A percentile compares a stretch with the other conserved stretches of the same genome.
Evolutionary conservation across 225 moss, liverwort and hornwort genomes (phyloP).

Genomic region (Polytrichum commune): DNA sequence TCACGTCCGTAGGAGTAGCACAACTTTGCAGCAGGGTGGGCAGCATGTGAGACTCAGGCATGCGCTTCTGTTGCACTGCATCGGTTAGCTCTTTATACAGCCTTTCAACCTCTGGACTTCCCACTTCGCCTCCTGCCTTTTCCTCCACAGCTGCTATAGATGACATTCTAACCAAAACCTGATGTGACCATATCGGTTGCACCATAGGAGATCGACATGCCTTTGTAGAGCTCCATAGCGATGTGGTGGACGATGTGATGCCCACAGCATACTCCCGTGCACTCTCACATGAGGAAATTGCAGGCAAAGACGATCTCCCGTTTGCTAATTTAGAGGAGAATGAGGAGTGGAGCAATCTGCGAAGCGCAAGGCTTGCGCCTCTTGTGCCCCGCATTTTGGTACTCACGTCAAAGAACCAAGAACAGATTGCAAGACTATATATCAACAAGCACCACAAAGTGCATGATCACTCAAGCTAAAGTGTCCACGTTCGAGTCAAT

Average conservation of each 20-base stretch:
- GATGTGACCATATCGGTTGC: conserved; percentile 6
- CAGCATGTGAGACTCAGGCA: conserved; percentile 62
- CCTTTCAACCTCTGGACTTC: conserved; percentile 68
- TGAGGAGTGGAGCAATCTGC: conserved; percentile 23
- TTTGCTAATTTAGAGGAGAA: conserved; percentile 9
- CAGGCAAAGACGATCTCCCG: conserved; percentile 14
- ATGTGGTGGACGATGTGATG: conserved; percentile 5
- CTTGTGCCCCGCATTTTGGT: conserved; percentile 30
- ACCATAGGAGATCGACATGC: conserved; percentile 4
- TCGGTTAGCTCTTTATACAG: conserved; percentile 60
- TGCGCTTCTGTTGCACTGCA: conserved; percentile 62
- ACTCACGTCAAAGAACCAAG: no score
- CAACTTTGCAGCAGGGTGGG: conserved; percentile 64
- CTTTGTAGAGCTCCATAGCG: neutral
- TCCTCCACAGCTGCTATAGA: conserved; percentile 39
- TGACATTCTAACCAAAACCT: conserved; percentile 16
- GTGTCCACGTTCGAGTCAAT: no score
- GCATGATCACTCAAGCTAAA: no score
- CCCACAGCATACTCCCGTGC: conserved; percentile 14
- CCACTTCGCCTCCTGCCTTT: conserved; percentile 7
- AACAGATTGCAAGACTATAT: no score
- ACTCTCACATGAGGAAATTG: neutral
- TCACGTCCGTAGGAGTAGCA: conserved; percentile 54
- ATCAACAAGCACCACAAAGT: no score
- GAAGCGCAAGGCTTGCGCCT: conserved; percentile 30